These are phyloP conservation scores for Phytophthora pseudosyringae DNA, from an alignment of 352 stramenopile species.

Conservation along the genomic window DNA sequence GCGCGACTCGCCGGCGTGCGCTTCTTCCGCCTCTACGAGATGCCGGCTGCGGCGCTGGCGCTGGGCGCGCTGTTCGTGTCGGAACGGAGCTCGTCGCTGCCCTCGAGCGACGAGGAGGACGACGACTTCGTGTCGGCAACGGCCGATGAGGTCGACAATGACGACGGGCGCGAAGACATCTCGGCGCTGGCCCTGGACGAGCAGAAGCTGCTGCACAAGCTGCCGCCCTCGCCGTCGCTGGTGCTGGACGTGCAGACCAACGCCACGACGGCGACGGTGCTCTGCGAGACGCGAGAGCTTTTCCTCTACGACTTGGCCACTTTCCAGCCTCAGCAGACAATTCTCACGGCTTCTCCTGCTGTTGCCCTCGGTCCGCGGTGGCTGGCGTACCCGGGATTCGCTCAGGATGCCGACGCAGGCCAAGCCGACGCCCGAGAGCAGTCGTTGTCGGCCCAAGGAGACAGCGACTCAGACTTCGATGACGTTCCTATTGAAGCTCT, in stretches of 20 bases:
- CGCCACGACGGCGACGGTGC: conserved; percentile 51
- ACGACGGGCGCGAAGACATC: conserved; percentile 55
- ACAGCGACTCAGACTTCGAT: conserved; percentile 61
- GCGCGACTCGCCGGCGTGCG: conserved; percentile 54
- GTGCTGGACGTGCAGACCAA: conserved; percentile 81
- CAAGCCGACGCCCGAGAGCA: conserved; percentile 29
- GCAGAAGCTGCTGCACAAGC: conserved; percentile 55
- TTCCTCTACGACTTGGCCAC: conserved; percentile 66
- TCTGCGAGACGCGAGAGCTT: conserved; percentile 76
- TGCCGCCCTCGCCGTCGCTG: conserved; percentile 65
- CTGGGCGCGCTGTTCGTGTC: conserved; percentile 61
- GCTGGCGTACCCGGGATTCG: conserved; percentile 70
- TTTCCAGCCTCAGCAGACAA: conserved; percentile 50
- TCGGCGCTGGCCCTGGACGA: conserved; percentile 58
- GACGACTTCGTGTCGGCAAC: conserved; percentile 43
- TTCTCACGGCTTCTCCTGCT: conserved; percentile 58
- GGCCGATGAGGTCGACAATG: conserved; percentile 30
- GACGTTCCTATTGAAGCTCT: conserved; percentile 50
- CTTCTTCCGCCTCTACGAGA: conserved; percentile 68
- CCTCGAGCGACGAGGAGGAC: conserved; percentile 37
- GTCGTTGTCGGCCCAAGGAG: conserved; percentile 28
- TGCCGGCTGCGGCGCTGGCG: conserved; percentile 13
- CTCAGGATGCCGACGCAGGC: conserved; percentile 20
- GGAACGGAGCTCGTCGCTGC: conserved; percentile 29
- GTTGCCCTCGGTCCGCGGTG: conserved; percentile 75